Evolutionary conservation across 176 grass and related monocot species (phyloP), one percentile per base, ranked within the genome.

Genomic region (Themeda triandra): DNA sequence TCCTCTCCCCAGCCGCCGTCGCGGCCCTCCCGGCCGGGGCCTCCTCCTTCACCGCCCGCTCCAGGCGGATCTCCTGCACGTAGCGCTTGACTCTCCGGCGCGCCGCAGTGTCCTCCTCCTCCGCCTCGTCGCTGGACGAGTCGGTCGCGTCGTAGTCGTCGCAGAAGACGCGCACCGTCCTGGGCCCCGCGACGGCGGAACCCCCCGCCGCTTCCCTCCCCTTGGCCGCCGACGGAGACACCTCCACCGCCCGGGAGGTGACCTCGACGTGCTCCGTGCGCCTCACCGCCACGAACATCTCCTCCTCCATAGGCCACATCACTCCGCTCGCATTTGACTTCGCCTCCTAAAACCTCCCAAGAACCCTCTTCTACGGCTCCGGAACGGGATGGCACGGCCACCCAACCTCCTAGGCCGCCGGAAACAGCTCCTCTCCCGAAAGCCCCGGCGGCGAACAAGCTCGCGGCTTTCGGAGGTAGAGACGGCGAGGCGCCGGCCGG

Each of bases 71-170:
- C 90, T 96, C 91, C 27, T 94, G 89, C 24, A 99, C 93, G 88
- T 99, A 99, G 4, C 93, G 96, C 73, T 77, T 87, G 0, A 99
- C 93, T 11, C 89, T 31, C 14, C 91, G 81, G 40, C 64, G 80
- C 6, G 30, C 60, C 2, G 23, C 54, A 31, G 32, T 39, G 10
- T 15, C 18, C 1, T 37, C 45, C 13, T 44, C 49, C 18, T 49
- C 91, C 10, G 72, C 90, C 41, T 95, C 93, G 60, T 94, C 96
- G 0, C 86, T 67, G 0, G 93, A 96, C 1, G 97, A 96, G 28
- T 99, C 96, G 0, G 96, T 99, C 6, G 93, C 96, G 73, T 99
- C 96, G 79, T 84, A 69, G 89, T 99, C 96, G 10, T 99, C 93
- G 41, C 86, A 92, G 69, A 96, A 94, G 1, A 96, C 92, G 8